Base-by-base conservation (phyloP, 768 basidiomycete genomes). In the Mrakia frigida region DNA sequence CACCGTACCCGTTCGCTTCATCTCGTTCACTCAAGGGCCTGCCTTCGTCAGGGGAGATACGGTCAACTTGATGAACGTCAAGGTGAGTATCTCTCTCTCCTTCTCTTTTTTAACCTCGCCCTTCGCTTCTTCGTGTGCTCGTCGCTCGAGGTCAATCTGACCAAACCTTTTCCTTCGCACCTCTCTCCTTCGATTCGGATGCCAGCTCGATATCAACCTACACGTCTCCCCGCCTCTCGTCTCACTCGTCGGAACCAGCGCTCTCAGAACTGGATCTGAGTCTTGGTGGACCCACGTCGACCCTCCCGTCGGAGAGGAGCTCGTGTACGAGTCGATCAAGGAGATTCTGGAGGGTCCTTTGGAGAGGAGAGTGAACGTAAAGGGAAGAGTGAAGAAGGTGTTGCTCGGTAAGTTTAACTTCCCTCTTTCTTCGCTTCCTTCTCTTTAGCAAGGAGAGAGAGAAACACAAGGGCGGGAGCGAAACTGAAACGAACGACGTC, bases 301-400 rank as follows among this genome's bases (percentile, higher is more conserved):
- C 1, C 35, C 63, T n/a, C 63, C 63, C 23, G 21, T 39, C 21
- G 63, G 21, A 5, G 7, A 39, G 33, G 63, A 39, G 37, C 63
- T 35, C 63, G 63, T 65, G 4, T 65, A 35, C 33, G 63, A 65
- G 63, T 35, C 63, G 18, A 39, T 65, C 33, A 65, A 65, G 37
- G 37, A 39, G 14, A 65, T 65, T 23, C 13, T 21, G 63, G 31
- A 33, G 10, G 37, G 37, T n/a, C 31, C 63, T 6, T 6, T 31
- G 21, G 63, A 65, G 23, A 65, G 63, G 63, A 65, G 63, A 35
- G 37, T 39, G 9, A 65, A 65, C 25, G 9, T 65, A 1, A 65
- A 31, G 37, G 63, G n/a, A 35, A 37, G 4, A 18, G 16, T 50
- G 14, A 50, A 18, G 46, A 50, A 46, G 13, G 6, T 9, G 16